A percentile compares a stretch with the other conserved stretches of the same genome.
These are phyloP conservation scores for Phytophthora citrophthora DNA, from an alignment of 352 stramenopile species.

Conservation along the genomic window DNA sequence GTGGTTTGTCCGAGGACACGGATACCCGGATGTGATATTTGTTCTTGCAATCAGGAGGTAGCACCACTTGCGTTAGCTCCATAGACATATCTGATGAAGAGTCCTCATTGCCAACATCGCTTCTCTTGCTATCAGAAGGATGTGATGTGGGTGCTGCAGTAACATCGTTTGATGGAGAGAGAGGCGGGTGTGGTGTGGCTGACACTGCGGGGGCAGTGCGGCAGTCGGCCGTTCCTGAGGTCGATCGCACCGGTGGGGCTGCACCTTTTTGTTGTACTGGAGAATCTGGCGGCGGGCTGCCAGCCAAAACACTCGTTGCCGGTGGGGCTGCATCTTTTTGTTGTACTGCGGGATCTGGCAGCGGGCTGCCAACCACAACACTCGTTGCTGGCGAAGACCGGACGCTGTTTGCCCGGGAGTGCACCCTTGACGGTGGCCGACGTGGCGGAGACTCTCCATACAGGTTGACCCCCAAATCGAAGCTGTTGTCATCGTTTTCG, in stretches of 20 bases:
- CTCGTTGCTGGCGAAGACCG: constrained; percentile 22
- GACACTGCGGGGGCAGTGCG: background rate
- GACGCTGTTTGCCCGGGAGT: constrained; percentile 24
- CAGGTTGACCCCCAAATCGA: constrained; percentile 24
- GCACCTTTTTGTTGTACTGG: constrained; percentile 8
- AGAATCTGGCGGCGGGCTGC: constrained; percentile 14
- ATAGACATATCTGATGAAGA: constrained; percentile 21
- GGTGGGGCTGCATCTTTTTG: constrained; percentile 4
- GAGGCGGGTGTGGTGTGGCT: constrained; percentile 4
- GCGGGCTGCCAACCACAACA: constrained; percentile 12
- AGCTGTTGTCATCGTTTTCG: constrained; percentile 33
- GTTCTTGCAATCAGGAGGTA: constrained; percentile 30
- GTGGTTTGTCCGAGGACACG: constrained; percentile 21
- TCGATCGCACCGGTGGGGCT: background rate
- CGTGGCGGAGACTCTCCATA: constrained; percentile 34
- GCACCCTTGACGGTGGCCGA: constrained; percentile 27
- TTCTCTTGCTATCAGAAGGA: background rate
- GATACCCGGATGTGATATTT: constrained; percentile 41
- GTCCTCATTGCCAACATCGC: background rate
- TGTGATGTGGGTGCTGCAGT: background rate
- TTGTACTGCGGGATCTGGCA: background rate
- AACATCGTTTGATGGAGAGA: constrained; percentile 9
- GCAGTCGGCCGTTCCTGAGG: background rate
- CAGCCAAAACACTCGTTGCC: constrained; percentile 1
- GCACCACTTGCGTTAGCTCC: constrained; percentile 37